These are phyloP conservation scores for Penicillium sp. DNA, from an alignment of 2,329 filamentous ascomycete species.

Conservation along the genomic window DNA sequence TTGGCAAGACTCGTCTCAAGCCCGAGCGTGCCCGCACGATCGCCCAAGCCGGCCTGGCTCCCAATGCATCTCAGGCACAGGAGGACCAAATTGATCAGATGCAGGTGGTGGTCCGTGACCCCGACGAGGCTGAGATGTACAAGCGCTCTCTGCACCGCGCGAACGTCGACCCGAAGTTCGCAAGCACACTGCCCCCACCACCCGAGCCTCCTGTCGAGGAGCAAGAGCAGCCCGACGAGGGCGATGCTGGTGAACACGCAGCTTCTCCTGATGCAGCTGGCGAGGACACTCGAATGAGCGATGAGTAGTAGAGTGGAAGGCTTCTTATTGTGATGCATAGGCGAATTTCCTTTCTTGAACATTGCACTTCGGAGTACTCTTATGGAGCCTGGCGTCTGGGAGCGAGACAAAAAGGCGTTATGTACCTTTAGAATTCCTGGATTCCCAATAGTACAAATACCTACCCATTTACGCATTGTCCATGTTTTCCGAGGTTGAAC, in stretches of 20 bases:
- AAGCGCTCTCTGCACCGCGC: slow-evolving; percentile 47
- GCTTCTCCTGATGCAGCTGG: slow-evolving; percentile 12
- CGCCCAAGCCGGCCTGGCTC: slow-evolving; percentile 41
- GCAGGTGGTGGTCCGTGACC: slow-evolving; percentile 52
- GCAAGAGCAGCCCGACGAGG: slow-evolving; percentile 8
- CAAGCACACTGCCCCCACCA: slow-evolving; percentile 35
- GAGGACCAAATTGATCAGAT: slow-evolving; percentile 54
- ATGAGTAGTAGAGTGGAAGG: slow-evolving; percentile 14
- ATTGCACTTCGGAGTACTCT: not conserved
- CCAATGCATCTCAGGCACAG: slow-evolving; percentile 38
- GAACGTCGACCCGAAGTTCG: slow-evolving; percentile 47
- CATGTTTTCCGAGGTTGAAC: not conserved
- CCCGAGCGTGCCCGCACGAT: slow-evolving; percentile 47
- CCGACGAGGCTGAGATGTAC: slow-evolving; percentile 49
- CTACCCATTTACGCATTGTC: not conserved
- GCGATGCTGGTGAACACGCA: slow-evolving; percentile 15
- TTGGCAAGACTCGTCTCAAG: slow-evolving; percentile 57
- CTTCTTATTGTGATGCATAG: not conserved
- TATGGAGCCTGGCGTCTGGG: not conserved
- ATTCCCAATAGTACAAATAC: slow-evolving; percentile 1
- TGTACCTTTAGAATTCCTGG: slow-evolving; percentile 4
- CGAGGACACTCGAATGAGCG: slow-evolving; percentile 27
- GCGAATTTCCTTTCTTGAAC: not conserved
- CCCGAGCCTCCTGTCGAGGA: slow-evolving; percentile 22
- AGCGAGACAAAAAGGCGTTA: not conserved